Evolutionary conservation across 192 early-diverging fungal species (phyloP), one percentile per base, ranked within the genome.

Genomic region (Linderina pennispora): DNA sequence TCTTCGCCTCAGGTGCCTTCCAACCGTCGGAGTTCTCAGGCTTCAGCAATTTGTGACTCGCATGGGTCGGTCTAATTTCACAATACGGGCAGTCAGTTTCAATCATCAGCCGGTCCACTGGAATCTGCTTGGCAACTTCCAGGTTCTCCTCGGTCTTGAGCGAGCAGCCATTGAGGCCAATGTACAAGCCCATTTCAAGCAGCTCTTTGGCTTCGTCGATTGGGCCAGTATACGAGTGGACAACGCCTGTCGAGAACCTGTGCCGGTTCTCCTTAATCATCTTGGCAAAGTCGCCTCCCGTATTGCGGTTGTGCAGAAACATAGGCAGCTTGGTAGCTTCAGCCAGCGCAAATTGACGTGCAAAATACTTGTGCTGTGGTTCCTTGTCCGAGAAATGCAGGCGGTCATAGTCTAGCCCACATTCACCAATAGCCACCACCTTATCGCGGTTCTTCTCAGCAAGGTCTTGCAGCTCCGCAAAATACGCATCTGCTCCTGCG

Each of bases 121-220:
- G 94, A 25, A 97, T 81, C 21, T 54, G 48, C 31, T 62, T 74
- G 2, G 83, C 80, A 0, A 87, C 85, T 2, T 81, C 74, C 9
- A 97, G 40, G 52, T 92, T 94, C 25, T 90, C 90, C 32, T 81
- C 69, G 2, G 90, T 91, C 61, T 94, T 94, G 17, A 94, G 54
- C 10, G 89, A 92, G 62, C 95, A 98, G 0, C 95, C 95, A 53
- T 94, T 98, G 56, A 98, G 77, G n/a, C 95, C 93, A 61, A 98
- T 88, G 60, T 83, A 88, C 16, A 95, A 65, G 2, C 77, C 90
- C 31, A 92, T 61, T 5, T 80, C 73, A 23, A 89, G 49, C 20
- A 77, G 58, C 25, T 74, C 43, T 38, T 80, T 58, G 58, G 81
- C 68, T 45, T 90, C 87, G 8, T 79, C 83, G 2, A 78, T 23